These are phyloP conservation scores for Dorcoceras hygrometricum DNA, from an alignment of 257 asterid species.

Conservation along the genomic window DNA sequence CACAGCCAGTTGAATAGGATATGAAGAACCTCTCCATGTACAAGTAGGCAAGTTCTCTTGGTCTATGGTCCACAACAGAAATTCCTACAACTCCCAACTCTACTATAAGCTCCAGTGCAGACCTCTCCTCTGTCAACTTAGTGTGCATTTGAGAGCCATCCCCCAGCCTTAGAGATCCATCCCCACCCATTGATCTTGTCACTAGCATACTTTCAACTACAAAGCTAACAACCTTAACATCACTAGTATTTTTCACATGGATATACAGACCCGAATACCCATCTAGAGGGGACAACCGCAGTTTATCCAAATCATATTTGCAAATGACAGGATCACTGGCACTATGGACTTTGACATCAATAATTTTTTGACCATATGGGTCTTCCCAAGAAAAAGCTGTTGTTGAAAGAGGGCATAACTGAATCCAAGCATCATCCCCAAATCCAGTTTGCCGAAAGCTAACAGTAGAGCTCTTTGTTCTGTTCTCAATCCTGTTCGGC, in stretches of 20 bases:
- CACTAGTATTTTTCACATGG: conserved; percentile 62
- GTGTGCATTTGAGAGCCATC: conserved; percentile 49
- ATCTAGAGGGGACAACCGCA: conserved; percentile 54
- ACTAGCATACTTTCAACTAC: conserved; percentile 36
- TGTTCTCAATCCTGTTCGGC: conserved; percentile 75
- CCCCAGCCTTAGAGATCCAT: conserved; percentile 35
- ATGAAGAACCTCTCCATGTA: conserved; percentile 83
- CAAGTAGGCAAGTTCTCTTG: conserved; percentile 86
- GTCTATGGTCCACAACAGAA: conserved; percentile 82
- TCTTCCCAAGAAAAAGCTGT: conserved; percentile 79
- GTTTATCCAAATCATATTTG: conserved; percentile 56
- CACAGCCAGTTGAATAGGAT: conserved; percentile 89
- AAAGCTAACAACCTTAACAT: conserved; percentile 73
- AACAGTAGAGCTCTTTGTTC: conserved; percentile 51
- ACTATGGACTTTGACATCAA: conserved; percentile 54
- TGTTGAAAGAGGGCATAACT: conserved; percentile 68
- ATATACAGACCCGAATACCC: conserved; percentile 54
- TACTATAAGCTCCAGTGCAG: conserved; percentile 77
- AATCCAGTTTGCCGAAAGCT: conserved; percentile 85
- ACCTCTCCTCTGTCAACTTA: conserved; percentile 58
- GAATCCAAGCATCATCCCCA: conserved; percentile 76
- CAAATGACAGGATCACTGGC: conserved; percentile 38
- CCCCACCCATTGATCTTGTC: conserved; percentile 43
- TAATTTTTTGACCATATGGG: conserved; percentile 73
- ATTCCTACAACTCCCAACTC: conserved; percentile 88